Conservation (phyloP, 2,329 filamentous ascomycete genomes). For the Fusarium odoratissimum region DNA sequence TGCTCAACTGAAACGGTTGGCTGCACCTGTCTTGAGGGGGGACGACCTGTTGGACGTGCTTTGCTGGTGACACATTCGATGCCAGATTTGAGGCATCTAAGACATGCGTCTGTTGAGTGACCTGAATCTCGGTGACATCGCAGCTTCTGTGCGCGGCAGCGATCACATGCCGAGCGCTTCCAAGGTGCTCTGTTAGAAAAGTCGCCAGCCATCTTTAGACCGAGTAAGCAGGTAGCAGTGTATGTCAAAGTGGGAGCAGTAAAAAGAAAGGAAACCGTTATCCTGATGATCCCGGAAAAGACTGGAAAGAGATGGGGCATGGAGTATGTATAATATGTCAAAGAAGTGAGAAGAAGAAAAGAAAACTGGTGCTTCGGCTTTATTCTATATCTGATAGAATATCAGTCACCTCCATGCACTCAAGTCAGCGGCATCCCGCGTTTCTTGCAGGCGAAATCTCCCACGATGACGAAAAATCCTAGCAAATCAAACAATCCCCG, state of each 20-base stretch:
- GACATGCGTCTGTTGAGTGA: neutral
- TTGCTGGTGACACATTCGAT: neutral
- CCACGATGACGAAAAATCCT: neutral
- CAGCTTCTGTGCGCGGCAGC: neutral
- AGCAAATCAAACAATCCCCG: conserved; percentile 5
- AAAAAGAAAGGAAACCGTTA: neutral
- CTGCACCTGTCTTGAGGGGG: neutral
- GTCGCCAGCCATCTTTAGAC: neutral
- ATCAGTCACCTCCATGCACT: neutral
- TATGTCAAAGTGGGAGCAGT: neutral
- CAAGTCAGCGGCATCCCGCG: neutral
- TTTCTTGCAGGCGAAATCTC: neutral
- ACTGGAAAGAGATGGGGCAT: neutral
- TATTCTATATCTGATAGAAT: neutral
- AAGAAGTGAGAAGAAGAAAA: neutral
- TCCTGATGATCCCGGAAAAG: neutral
- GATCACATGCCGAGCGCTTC: conserved; percentile 5
- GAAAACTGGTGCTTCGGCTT: neutral
- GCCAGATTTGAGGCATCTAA: neutral
- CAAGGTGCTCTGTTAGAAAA: neutral
- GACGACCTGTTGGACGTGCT: neutral
- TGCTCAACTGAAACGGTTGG: neutral
- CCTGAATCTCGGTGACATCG: neutral
- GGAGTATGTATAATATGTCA: neutral
- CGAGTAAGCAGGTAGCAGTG: neutral